These are phyloP conservation scores for Ascochyta pisi DNA, from an alignment of 2,329 filamentous ascomycete species.

Conservation along the genomic window DNA sequence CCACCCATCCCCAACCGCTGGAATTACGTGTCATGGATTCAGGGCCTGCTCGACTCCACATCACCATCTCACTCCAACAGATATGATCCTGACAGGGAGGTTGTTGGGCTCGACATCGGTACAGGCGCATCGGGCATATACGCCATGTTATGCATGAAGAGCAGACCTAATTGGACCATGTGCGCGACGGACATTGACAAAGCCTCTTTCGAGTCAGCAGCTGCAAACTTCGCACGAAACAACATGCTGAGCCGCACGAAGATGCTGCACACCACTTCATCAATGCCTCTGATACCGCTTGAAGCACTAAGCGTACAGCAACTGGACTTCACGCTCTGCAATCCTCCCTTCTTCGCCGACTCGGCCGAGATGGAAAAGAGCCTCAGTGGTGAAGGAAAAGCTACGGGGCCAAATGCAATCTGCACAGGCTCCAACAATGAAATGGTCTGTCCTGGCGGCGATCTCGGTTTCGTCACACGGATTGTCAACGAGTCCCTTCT, in stretches of 20 bases:
- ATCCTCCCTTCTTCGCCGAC: constrained; percentile 92
- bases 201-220: constrained; percentile 70
- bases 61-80: constrained; percentile 54
- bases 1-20: constrained; percentile 78
- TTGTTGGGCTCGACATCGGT: constrained; percentile 82
- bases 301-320: constrained; percentile 59
- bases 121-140: constrained; percentile 94
- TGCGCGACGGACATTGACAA: constrained; percentile 73
- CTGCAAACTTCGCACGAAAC: constrained; percentile 72
- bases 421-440: constrained; percentile 80
- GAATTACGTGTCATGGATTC: constrained; percentile 91
- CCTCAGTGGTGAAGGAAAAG: constrained; percentile 65
- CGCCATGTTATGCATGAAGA: constrained; percentile 76
- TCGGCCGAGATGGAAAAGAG: constrained; percentile 70
- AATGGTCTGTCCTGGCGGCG: constrained; percentile 84
- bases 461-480: constrained; percentile 74
- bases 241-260: constrained; percentile 68
- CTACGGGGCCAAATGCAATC: constrained; percentile 71
- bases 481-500: constrained; percentile 74
- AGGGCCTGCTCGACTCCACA: constrained; percentile 77
- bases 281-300: constrained; percentile 69
- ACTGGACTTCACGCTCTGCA: constrained; percentile 89
- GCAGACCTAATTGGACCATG: constrained; percentile 69
- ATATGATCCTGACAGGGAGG: constrained; percentile 58
- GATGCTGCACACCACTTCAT: constrained; percentile 62